phyloP scores from a whole-genome alignment of 1,139 yeast genomes.

The Lodderomyces pseudojiufengensis region DNA sequence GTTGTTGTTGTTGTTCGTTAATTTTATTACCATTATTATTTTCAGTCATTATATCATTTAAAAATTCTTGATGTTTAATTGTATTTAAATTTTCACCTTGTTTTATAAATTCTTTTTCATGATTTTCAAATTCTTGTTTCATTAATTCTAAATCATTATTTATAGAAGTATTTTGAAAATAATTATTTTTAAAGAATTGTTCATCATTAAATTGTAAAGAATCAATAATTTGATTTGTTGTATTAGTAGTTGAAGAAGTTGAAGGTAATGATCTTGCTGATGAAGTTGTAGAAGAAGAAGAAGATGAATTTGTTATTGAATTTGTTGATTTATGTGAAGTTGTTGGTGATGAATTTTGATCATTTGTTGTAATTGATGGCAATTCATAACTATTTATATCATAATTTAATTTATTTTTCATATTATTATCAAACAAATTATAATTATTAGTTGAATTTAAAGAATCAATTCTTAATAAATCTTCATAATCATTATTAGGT shows the following conservation, averaged over 20 bases:
- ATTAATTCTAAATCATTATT: too few relatives aligned
- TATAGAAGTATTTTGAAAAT: conserved; percentile 2
- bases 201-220: conserved; percentile 22
- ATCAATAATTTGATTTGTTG: conserved; percentile 10
- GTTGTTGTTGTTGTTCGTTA: conserved; percentile 6
- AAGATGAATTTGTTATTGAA: conserved; percentile 1
- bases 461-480: too few relatives aligned
- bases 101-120: too few relatives aligned
- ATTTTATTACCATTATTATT: conserved; percentile 1
- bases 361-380: too few relatives aligned
- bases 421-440: neutral
- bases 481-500: too few relatives aligned
- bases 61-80: neutral
- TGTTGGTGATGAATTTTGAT: neutral
- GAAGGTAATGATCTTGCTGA: neutral
- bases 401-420: neutral
- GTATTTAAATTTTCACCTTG: too few relatives aligned
- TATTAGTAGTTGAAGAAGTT: neutral
- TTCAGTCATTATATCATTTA: conserved; percentile 1
- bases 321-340: conserved; percentile 1
- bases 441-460: neutral
- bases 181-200: conserved; percentile 17
- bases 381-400: neutral
- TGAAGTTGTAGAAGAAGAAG: neutral
- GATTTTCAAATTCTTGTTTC: too few relatives aligned